Evolutionary conservation across 495 filamentous ascomycete genomes (phyloP).

Genomic region (Lasiosphaeria hispida): DNA sequence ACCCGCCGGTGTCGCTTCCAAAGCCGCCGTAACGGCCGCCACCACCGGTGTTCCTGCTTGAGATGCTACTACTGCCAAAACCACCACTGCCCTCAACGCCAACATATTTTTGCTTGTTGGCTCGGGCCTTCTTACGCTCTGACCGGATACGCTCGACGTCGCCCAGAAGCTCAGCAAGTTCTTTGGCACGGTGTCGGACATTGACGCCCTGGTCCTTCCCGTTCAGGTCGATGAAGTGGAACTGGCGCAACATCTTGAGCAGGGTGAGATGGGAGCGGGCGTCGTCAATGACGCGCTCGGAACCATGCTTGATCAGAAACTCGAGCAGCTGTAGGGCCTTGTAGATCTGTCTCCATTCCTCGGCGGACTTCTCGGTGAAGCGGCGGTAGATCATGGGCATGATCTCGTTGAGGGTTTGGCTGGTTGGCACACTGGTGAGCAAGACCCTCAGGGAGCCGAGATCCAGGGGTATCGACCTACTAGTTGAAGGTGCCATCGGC

Average conservation of each 20-base stretch:
- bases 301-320: slow-evolving; percentile 97
- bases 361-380: slow-evolving; percentile 96
- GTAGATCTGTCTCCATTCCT: slow-evolving; percentile 99
- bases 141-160: slow-evolving; percentile 91
- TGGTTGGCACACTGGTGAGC: slow-evolving; percentile 33
- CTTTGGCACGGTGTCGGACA: slow-evolving; percentile 93
- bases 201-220: slow-evolving; percentile 99
- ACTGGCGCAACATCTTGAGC: slow-evolving; percentile 97
- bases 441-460: background rate
- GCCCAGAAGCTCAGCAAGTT: slow-evolving; percentile 85
- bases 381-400: slow-evolving; percentile 99
- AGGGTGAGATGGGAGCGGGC: slow-evolving; percentile 91
- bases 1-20: slow-evolving; percentile 64
- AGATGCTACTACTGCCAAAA: slow-evolving; percentile 56
- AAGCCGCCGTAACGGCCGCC: slow-evolving; percentile 78
- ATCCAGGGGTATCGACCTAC: slow-evolving; percentile 52
- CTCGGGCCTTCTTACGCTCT: slow-evolving; percentile 90
- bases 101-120: slow-evolving; percentile 88
- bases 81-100: slow-evolving; percentile 78
- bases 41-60: slow-evolving; percentile 41
- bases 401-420: slow-evolving; percentile 96
- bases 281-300: slow-evolving; percentile 96
- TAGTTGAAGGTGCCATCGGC: slow-evolving; percentile 98
- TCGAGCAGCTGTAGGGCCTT: slow-evolving; percentile 96
- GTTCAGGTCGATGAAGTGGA: slow-evolving; percentile 94